These are phyloP conservation scores for Penicillium sp. DNA, from an alignment of 2,329 filamentous ascomycete species.

Conservation along the genomic window DNA sequence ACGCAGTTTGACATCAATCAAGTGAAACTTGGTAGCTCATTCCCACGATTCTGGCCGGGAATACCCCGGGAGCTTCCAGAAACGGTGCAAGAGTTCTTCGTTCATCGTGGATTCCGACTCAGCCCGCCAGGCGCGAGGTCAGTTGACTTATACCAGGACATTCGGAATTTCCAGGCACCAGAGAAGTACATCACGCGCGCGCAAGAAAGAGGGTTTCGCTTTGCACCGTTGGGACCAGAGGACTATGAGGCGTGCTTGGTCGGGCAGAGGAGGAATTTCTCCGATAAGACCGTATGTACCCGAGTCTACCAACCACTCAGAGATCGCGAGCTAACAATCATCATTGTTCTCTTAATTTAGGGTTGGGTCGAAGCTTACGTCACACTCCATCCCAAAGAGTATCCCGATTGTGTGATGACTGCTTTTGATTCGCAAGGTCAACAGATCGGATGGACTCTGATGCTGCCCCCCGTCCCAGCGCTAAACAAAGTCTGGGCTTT, in stretches of 20 bases:
- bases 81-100: constrained; percentile 47
- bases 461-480: constrained; percentile 43
- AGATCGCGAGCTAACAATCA: constrained; percentile 8
- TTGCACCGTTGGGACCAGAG: constrained; percentile 44
- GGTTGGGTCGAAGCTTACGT: constrained; percentile 52
- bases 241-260: constrained; percentile 48
- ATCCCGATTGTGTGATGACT: constrained; percentile 51
- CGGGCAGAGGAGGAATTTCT: constrained; percentile 49
- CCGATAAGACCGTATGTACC: constrained; percentile 41
- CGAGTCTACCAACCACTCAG: background rate
- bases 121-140: constrained; percentile 34
- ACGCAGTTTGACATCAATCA: constrained; percentile 33
- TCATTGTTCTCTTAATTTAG: constrained; percentile 27
- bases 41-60: constrained; percentile 56
- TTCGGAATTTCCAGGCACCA: constrained; percentile 43
- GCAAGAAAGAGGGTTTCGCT: constrained; percentile 43
- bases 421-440: constrained; percentile 46
- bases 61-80: constrained; percentile 49
- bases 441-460: constrained; percentile 55
- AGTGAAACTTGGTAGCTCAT: constrained; percentile 39
- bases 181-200: constrained; percentile 46
- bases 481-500: constrained; percentile 48
- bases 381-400: constrained; percentile 40
- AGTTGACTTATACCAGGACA: constrained; percentile 50
- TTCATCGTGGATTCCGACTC: constrained; percentile 49